phyloP scores from a whole-genome alignment of 2,329 filamentous ascomycete species.

The Cercospora sp. region DNA sequence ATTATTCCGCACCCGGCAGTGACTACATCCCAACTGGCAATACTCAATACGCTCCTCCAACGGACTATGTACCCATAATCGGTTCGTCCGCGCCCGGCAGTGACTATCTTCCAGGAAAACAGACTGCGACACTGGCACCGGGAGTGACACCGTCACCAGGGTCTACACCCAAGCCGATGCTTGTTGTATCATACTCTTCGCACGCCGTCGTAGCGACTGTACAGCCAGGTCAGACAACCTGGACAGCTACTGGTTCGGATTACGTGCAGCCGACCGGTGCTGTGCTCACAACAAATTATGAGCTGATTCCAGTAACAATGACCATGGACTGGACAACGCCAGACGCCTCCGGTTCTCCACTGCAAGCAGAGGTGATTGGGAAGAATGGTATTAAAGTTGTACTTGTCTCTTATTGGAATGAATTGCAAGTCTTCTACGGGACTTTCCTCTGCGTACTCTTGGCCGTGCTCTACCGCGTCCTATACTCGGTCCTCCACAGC shows the following conservation, averaged over 20 bases:
- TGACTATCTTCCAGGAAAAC: background rate
- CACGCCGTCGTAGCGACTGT: background rate
- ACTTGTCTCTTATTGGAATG: constrained; percentile 8
- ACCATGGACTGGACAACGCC: background rate
- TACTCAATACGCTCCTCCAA: background rate
- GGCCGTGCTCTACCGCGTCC: constrained; percentile 25
- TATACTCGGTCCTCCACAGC: constrained; percentile 22
- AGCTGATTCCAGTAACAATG: background rate
- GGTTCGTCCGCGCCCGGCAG: background rate
- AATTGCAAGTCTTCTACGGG: constrained; percentile 18
- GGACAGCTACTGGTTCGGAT: background rate
- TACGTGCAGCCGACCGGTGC: background rate
- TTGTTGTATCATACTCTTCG: background rate
- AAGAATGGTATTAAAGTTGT: background rate
- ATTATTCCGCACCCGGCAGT: background rate
- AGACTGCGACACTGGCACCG: background rate
- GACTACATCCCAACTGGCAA: background rate
- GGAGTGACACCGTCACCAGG: background rate
- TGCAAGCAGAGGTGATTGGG: background rate
- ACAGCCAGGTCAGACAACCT: background rate
- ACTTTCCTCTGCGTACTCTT: constrained; percentile 24
- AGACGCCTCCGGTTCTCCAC: background rate
- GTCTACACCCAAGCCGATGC: background rate
- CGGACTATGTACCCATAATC: background rate
- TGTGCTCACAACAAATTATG: background rate